phyloP scores from a whole-genome alignment of 257 asterid genomes.

The Euphrasia confusa region DNA sequence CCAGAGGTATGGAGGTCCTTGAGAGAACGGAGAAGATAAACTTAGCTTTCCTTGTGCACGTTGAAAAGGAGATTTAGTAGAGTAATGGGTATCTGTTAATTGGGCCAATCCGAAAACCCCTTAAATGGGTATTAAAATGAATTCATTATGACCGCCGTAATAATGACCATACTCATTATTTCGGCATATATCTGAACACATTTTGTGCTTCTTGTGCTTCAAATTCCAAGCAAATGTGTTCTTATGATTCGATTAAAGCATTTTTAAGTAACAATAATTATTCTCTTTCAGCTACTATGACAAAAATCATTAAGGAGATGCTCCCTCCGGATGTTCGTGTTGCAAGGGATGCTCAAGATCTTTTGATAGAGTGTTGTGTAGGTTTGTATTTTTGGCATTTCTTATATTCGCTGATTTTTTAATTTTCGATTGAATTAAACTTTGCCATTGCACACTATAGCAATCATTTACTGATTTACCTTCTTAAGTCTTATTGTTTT shows the following conservation, averaged over 20 bases:
- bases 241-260: neutral
- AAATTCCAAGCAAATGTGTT: constrained; percentile 9
- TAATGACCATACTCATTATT: neutral
- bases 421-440: neutral
- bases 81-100: too few relatives aligned
- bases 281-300: constrained; percentile 56
- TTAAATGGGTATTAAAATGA: too few relatives aligned
- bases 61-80: too few relatives aligned
- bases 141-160: too few relatives aligned
- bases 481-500: neutral
- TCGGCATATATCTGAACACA: constrained; percentile 6
- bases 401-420: constrained; percentile 6
- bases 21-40: too few relatives aligned
- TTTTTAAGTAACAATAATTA: constrained; percentile 12
- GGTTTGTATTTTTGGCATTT: constrained; percentile 35
- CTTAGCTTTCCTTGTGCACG: too few relatives aligned
- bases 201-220: constrained; percentile 7
- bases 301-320: constrained; percentile 78
- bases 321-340: constrained; percentile 98
- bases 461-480: neutral
- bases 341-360: constrained; percentile 98
- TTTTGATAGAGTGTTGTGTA: constrained; percentile 92
- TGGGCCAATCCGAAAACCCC: too few relatives aligned
- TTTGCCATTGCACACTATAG: neutral
- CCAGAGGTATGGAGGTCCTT: too few relatives aligned